phyloP scores from a whole-genome alignment of 768 basidiomycete species.

The Leccinum barrowsii region DNA sequence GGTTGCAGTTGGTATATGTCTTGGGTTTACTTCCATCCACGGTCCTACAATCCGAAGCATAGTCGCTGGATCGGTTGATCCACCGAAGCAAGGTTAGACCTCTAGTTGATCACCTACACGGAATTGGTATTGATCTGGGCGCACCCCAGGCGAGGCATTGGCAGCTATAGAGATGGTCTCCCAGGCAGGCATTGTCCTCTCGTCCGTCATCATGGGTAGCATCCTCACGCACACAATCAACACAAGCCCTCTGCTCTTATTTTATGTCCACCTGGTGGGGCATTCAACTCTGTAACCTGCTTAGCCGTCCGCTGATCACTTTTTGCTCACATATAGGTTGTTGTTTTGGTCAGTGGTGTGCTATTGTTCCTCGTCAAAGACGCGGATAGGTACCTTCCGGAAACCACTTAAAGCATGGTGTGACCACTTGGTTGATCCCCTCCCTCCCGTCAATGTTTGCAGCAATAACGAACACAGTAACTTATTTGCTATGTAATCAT shows the following conservation, averaged over 20 bases:
- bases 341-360: conserved; percentile 11
- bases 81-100: conserved; percentile 23
- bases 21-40: conserved; percentile 18
- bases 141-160: conserved; percentile 22
- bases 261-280: conserved; percentile 23
- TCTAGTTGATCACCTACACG: no score
- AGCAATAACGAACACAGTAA: no score
- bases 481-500: no score
- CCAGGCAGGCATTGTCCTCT: conserved; percentile 19
- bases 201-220: conserved; percentile 30
- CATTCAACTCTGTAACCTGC: neutral
- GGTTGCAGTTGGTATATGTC: conserved; percentile 10
- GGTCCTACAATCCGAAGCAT: conserved; percentile 24
- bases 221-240: conserved; percentile 23
- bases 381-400: conserved; percentile 17
- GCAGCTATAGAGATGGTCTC: conserved; percentile 29
- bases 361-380: conserved; percentile 25
- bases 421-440: neutral
- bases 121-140: neutral
- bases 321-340: conserved; percentile 4
- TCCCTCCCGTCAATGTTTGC: neutral
- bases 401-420: conserved; percentile 4
- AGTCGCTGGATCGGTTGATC: conserved; percentile 25
- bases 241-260: conserved; percentile 18
- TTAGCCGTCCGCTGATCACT: neutral